These are phyloP conservation scores for Haematococcus sp. DNA, from an alignment of 139 green algal genomes.

Conservation along the genomic window DNA sequence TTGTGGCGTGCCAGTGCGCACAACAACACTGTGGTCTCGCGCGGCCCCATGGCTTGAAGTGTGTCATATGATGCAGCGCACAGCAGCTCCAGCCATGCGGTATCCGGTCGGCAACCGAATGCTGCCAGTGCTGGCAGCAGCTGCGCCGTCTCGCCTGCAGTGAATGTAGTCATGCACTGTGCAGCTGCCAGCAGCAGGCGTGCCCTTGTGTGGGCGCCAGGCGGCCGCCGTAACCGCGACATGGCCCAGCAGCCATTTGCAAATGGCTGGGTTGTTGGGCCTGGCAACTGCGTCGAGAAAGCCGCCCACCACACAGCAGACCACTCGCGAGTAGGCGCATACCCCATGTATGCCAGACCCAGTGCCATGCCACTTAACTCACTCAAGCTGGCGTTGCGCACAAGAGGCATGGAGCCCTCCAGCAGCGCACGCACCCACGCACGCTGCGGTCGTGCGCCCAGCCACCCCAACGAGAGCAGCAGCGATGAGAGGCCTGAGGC, in stretches of 20 bases:
- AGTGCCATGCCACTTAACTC: background rate
- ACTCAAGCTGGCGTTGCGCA: background rate
- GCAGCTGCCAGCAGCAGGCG: background rate
- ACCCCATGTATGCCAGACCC: background rate
- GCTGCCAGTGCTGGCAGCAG: background rate
- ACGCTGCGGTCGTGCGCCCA: background rate
- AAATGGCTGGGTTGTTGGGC: slow-evolving; percentile 5
- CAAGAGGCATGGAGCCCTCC: background rate
- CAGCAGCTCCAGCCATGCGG: background rate
- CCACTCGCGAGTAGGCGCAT: background rate
- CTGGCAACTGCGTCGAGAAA: background rate
- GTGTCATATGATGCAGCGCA: background rate
- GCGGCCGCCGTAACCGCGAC: slow-evolving; percentile 3
- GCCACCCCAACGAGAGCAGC: background rate
- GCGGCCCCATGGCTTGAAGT: background rate
- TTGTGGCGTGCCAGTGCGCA: background rate
- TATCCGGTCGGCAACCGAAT: background rate
- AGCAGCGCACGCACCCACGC: background rate
- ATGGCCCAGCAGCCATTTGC: slow-evolving; percentile 25
- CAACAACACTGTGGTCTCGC: background rate
- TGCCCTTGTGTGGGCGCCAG: background rate
- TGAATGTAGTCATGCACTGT: background rate
- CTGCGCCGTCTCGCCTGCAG: background rate
- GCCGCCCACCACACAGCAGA: background rate
- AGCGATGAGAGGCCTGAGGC: background rate